Base-by-base conservation (phyloP, 163 green algal species). In the Trebouxiophyceae sp. region DNA sequence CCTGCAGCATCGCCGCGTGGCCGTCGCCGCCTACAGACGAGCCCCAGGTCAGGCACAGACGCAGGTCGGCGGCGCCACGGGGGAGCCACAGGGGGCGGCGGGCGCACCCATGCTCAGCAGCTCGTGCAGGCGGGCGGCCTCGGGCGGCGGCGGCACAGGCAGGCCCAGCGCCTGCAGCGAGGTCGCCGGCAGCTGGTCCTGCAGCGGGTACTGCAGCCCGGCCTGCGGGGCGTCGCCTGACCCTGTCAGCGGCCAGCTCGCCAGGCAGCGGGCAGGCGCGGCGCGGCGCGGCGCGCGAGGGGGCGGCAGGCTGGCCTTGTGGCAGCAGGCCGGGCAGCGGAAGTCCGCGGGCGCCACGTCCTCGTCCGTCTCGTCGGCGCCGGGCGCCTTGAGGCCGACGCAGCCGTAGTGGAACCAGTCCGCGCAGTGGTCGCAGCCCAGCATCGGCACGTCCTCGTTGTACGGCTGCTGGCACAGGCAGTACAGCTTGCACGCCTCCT, bases 341-440 rank as follows among this genome's bases (percentile, higher is more conserved):
- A 81, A 84, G 31, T 77, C 57, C 2, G 45, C 29, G 19, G 79
- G 76, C 1, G 70, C 62, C 30, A 75, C 57, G 1, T 80, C 75
- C 2, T 66, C 72, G 24, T 77, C 78, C n/a, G 76, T 60, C 39
- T 75, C 69, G 27, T 72, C 61, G 20, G 67, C 56, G 23, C 63
- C 56, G 2, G 73, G 70, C 2, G 58, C 55, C 22, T 47, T 26
- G 34, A 86, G 73, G 3, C 79, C 79, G 27, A 84, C 68, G 45
- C 79, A 86, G 6, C 70, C 73, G 26, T 77, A 77, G 60, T 86
- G 79, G 59, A 78, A 86, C 76, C 65, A 77, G 27, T 78, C 68
- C 62, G 66, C 29, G 72, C 79, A 86, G 65, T 77, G 62, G 61
- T 80, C 73, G 63, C 79, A 86, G 2, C 50, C 45, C 61, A 86